Conservation (phyloP, 371 early-diverging fungal genomes). For the Synchytrium microbalum region DNA sequence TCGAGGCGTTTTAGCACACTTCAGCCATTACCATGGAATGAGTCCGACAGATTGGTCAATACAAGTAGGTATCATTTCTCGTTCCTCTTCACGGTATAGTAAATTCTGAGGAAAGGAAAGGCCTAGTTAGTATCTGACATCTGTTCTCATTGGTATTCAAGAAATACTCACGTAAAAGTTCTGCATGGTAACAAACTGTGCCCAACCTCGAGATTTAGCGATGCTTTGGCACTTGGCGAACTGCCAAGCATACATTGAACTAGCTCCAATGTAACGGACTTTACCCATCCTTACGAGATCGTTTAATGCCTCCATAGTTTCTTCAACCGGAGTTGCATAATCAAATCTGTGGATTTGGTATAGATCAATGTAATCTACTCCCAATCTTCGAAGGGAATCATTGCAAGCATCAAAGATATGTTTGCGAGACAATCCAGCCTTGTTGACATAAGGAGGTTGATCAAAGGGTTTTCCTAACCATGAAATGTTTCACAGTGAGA, state of each 20-base stretch:
- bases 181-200: slow-evolving; percentile 16
- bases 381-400: slow-evolving; percentile 31
- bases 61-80: slow-evolving; percentile 15
- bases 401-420: slow-evolving; percentile 29
- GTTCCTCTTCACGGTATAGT: slow-evolving; percentile 15
- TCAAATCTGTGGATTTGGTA: slow-evolving; percentile 43
- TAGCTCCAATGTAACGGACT: slow-evolving; percentile 7
- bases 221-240: slow-evolving; percentile 11
- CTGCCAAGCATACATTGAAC: slow-evolving; percentile 18
- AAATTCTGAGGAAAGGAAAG: background rate
- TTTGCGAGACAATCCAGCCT: slow-evolving; percentile 19
- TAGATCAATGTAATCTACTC: slow-evolving; percentile 35
- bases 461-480: background rate
- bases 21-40: slow-evolving; percentile 18
- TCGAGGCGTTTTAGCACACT: too few relatives aligned
- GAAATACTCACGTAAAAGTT: background rate
- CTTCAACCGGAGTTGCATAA: slow-evolving; percentile 29
- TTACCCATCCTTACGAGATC: slow-evolving; percentile 44
- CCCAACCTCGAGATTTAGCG: slow-evolving; percentile 15
- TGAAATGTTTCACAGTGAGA: background rate
- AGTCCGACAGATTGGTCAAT: slow-evolving; percentile 11
- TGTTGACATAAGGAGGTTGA: slow-evolving; percentile 26
- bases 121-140: background rate
- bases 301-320: slow-evolving; percentile 39
- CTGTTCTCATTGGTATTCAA: background rate